Base-by-base conservation (phyloP, 176 grass and related monocot species). In the Guadua angustifolia region DNA sequence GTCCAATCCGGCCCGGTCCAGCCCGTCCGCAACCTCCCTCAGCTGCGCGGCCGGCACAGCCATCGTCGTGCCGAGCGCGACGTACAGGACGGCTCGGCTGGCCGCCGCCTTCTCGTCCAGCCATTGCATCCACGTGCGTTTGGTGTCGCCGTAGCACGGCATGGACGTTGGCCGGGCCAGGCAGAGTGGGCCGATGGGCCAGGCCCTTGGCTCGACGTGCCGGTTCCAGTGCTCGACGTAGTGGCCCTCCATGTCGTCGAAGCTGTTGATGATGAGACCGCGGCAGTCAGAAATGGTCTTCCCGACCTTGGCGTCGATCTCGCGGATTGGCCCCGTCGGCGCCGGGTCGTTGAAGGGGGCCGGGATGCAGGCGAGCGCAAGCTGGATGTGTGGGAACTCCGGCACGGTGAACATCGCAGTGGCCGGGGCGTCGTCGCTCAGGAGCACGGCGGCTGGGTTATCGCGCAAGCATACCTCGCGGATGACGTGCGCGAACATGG, bases 251-350 rank as follows among this genome's bases (percentile, higher is more conserved):
- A 79, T 25, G 24, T 9, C 56, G 18, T 66, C 36, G 57, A 79
- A 88, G 74, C 59, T 81, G 85, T 88, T 84, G 29, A 88, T 49
- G 74, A 88, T 83, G 6, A 88, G 33, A 14, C 74, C 80, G 6
- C 16, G 24, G 86, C 86, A 83, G 5, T 2, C 47, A 36, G 45
- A 46, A 4, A 88, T 35, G 18, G 74, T 57, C 7, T 25, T 65
- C 5, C 1, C 66, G 15, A 88, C 0, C 66, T 79, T 66, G 11
- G 44, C 45, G 74, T 73, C 74, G 5, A 66, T n/a, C 13, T 63
- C 46, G 0, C 11, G 35, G 5, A 25, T 9, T 0, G 74, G 14
- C 22, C 22, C 46, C 16, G 10, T 15, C 36, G 4, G 4, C 17
- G 5, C 4, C 17, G 24, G 36, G 6, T 69, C 24, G 24, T 69